Conservation (phyloP, 768 basidiomycete species). For the Leccinum imitatum region DNA sequence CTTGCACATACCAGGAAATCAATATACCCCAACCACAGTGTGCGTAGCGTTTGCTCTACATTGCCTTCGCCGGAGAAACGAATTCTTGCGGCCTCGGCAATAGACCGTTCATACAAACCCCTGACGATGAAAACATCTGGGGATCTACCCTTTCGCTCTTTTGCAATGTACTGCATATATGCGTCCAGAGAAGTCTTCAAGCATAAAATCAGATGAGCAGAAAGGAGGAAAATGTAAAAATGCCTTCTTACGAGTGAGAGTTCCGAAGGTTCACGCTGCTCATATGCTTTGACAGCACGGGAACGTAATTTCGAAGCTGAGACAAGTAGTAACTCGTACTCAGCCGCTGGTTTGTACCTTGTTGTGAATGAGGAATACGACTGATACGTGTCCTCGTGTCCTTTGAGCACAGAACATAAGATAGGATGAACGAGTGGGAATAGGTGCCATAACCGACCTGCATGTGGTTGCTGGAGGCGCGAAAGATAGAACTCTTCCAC, state of each 20-base stretch:
- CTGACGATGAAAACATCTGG: constrained; percentile 58
- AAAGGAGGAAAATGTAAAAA: no score
- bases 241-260: constrained; percentile 57
- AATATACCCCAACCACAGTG: constrained; percentile 74
- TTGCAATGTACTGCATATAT: constrained; percentile 61
- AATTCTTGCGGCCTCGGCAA: constrained; percentile 65
- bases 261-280: constrained; percentile 65
- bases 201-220: constrained; percentile 16
- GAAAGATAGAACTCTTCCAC: constrained; percentile 59
- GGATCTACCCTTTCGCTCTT: constrained; percentile 59
- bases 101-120: constrained; percentile 70
- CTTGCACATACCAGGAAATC: constrained; percentile 59
- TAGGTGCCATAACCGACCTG: constrained; percentile 44
- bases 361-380: constrained; percentile 90
- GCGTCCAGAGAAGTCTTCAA: constrained; percentile 48
- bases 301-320: constrained; percentile 72
- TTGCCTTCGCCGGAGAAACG: constrained; percentile 52
- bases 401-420: constrained; percentile 39
- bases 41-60: constrained; percentile 56
- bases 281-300: constrained; percentile 57
- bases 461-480: constrained; percentile 75
- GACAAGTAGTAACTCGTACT: constrained; percentile 78
- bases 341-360: constrained; percentile 62
- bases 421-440: not conserved
- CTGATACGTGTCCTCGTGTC: constrained; percentile 77